Conservation (phyloP, 768 basidiomycete genomes). For the Boletus huronensis region DNA sequence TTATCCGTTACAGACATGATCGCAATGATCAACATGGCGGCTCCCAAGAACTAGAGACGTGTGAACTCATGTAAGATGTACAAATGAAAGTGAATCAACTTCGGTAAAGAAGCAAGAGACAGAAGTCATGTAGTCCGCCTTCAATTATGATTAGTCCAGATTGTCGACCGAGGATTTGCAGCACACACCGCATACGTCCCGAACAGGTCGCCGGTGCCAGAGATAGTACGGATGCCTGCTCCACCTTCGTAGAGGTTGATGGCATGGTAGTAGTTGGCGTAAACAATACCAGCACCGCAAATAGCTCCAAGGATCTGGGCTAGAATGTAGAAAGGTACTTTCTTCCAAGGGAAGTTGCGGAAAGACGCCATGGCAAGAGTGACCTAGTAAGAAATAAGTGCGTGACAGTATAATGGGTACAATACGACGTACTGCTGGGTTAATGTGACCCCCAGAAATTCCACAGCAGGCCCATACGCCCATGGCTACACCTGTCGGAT, state of each 20-base stretch:
- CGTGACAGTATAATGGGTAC: not conserved
- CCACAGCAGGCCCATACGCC: conserved; percentile 67
- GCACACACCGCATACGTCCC: conserved; percentile 55
- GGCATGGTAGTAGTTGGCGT: conserved; percentile 65
- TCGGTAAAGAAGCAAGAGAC: conserved; percentile 47
- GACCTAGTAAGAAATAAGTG: conserved; percentile 40
- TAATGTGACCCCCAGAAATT: conserved; percentile 73
- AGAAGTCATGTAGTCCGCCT: conserved; percentile 42
- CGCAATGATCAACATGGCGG: conserved; percentile 51
- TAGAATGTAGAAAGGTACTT: conserved; percentile 68
- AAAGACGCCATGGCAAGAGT: conserved; percentile 67
- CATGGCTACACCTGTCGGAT: conserved; percentile 46
- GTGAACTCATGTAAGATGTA: not conserved
- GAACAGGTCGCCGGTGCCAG: conserved; percentile 55
- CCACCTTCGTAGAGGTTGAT: conserved; percentile 64
- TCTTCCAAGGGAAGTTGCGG: conserved; percentile 75
- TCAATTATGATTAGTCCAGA: conserved; percentile 7
- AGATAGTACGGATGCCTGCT: conserved; percentile 48
- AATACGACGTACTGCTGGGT: conserved; percentile 52
- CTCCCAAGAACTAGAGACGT: conserved; percentile 47
- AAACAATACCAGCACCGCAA: conserved; percentile 53
- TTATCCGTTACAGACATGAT: conserved; percentile 55
- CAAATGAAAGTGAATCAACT: conserved; percentile 18
- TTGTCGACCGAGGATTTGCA: not conserved
- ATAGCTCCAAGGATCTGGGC: conserved; percentile 62